Evolutionary conservation across 306 rosid genomes (phyloP).

Genomic region (Casuarina glauca): DNA sequence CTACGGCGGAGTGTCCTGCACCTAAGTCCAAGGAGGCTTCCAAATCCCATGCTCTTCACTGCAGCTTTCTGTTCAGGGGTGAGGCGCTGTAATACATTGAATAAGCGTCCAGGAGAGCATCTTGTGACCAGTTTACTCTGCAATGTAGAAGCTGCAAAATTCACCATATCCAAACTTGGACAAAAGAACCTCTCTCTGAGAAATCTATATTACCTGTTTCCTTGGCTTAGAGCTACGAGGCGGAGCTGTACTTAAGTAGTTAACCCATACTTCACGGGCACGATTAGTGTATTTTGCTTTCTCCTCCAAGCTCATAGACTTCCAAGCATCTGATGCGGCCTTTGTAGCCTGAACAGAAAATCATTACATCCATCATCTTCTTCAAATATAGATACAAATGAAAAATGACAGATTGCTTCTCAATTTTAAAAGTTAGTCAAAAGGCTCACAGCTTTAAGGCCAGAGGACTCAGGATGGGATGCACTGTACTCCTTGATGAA

Average conservation of each 20-base stretch:
- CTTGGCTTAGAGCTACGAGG: constrained; percentile 37
- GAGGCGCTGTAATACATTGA: constrained; percentile 38
- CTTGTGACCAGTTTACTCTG: constrained; percentile 42
- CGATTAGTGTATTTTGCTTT: constrained; percentile 40
- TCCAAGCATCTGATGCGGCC: constrained; percentile 50
- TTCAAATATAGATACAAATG: not conserved
- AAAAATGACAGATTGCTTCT: not conserved
- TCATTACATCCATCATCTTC: not conserved
- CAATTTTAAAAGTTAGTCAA: constrained; percentile 10
- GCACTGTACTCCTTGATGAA: constrained; percentile 40
- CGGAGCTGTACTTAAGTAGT: constrained; percentile 41
- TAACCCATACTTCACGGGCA: constrained; percentile 48
- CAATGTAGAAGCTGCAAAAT: constrained; percentile 17
- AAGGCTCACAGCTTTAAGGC: constrained; percentile 45
- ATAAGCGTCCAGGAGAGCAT: constrained; percentile 48
- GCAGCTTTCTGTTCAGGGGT: constrained; percentile 39
- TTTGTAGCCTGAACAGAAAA: constrained; percentile 38
- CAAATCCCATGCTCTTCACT: constrained; percentile 44
- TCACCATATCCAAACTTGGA: constrained; percentile 13
- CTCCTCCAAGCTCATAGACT: constrained; percentile 46
- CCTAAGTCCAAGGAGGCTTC: constrained; percentile 43
- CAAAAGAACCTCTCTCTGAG: not conserved
- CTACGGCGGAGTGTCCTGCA: constrained; percentile 44
- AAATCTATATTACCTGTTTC: constrained; percentile 34
- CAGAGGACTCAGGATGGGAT: constrained; percentile 48